Conservation (phyloP, 2,329 filamentous ascomycete species). For the Byssoonygena ceratinophila region DNA sequence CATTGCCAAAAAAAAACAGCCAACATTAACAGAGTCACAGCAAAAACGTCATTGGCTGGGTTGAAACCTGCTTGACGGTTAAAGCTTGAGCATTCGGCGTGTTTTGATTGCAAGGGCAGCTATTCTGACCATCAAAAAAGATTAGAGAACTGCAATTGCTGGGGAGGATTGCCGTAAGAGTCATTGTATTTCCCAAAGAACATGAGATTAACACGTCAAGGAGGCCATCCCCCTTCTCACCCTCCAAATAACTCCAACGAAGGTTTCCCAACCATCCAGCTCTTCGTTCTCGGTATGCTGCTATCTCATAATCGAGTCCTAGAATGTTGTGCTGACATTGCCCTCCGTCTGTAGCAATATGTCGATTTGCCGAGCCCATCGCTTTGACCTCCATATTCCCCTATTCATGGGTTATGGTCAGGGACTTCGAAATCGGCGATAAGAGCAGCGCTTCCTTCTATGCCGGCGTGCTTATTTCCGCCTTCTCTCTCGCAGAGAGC, state of each 20-base stretch:
- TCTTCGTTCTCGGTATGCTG: constrained; percentile 68
- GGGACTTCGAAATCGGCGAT: constrained; percentile 61
- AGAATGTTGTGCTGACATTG: background rate
- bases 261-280: constrained; percentile 69
- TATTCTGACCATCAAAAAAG: background rate
- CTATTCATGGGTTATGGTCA: constrained; percentile 77
- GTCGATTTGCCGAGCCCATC: constrained; percentile 84
- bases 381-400: constrained; percentile 88
- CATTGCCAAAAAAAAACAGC: background rate
- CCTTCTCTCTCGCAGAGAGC: constrained; percentile 72
- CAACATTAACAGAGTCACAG: background rate
- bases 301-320: background rate
- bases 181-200: constrained; percentile 39
- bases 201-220: constrained; percentile 52
- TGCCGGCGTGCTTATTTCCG: constrained; percentile 75
- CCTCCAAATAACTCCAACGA: constrained; percentile 50
- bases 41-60: constrained; percentile 11
- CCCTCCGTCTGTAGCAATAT: constrained; percentile 54
- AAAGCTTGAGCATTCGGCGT: background rate
- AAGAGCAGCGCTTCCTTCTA: constrained; percentile 74
- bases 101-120: constrained; percentile 1
- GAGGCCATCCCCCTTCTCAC: constrained; percentile 20
- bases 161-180: constrained; percentile 41
- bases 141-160: constrained; percentile 9
- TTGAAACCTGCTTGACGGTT: constrained; percentile 12